Base-by-base conservation (phyloP, 2,329 filamentous ascomycete genomes). In the Talaromyces sp. region DNA sequence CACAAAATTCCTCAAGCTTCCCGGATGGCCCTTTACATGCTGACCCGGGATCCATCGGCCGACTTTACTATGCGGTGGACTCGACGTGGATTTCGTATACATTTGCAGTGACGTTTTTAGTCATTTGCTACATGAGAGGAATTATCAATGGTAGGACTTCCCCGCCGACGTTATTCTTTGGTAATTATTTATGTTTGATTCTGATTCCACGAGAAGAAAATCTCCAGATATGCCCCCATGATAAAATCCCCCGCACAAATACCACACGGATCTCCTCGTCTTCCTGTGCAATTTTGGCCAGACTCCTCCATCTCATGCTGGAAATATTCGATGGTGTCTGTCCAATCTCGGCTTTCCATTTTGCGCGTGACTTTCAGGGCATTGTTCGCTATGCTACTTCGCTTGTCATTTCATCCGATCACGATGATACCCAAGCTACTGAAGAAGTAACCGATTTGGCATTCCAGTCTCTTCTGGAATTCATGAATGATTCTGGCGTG, bases 81-180 rank as follows among this genome's bases (percentile, higher is more conserved):
- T 54, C 54, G 4, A 54, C 54, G 7, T 59, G 56, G 56, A 57
- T 59, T 29, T 59, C 56, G 19, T 39, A 57, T 42, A 55, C 56
- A 1, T 59, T 59, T 54, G 54, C 56, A 3, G 46, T 54, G 3
- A 57, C 51, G 20, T 57, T 59, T 16, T 13, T 59, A 22, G 48
- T 45, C 2, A 44, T 59, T 22, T 55, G 54, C 33, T 59, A 59
- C 11, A 51, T 57, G 20, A 44, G 56, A 49, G 56, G 56, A 1
- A 44, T 49, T 20, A 42, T 59, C 10, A 43, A 57, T 49, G 56
- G 56, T 57, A 47, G 24, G 54, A n/a, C 10, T 20, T 7, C 19
- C 17, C 24, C 4, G 24, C 9, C 17, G 11, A 17, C 14, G 17
- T 40, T 19, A 16, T 40, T 19, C 9, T 40, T 20, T 11, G 17